Percentiles rank a stretch among this genome's conserved stretches.
These are phyloP conservation scores for Dothideomycetes sp. DNA, from an alignment of 2,329 filamentous ascomycete species.

Conservation along the genomic window DNA sequence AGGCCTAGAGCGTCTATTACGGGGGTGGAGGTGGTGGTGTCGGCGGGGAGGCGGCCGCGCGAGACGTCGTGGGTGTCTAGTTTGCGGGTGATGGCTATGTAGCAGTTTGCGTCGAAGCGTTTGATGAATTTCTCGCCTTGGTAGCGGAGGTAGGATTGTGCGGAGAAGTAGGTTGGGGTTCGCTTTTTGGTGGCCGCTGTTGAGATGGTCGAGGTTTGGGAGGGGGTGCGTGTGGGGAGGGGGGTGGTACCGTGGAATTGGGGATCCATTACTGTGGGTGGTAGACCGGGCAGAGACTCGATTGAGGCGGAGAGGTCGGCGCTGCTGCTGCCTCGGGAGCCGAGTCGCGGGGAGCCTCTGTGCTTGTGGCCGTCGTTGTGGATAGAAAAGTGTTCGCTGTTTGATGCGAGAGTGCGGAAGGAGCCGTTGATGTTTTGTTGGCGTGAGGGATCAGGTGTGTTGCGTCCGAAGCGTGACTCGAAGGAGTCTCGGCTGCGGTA, in stretches of 20 bases:
- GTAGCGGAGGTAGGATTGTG: conserved; percentile 93
- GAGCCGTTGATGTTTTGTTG: conserved; percentile 68
- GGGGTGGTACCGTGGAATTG: conserved; percentile 35
- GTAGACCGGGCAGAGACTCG: conserved; percentile 14
- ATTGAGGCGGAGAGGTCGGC: conserved; percentile 14
- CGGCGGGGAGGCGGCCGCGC: conserved; percentile 46
- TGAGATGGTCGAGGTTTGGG: conserved; percentile 9
- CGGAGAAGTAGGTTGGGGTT: conserved; percentile 78
- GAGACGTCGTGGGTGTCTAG: conserved; percentile 95
- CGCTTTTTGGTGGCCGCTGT: conserved; percentile 26
- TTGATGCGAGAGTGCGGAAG: conserved; percentile 30
- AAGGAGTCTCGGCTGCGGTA: conserved; percentile 97
- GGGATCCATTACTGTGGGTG: conserved; percentile 26
- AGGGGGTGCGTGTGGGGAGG: conserved; percentile 15
- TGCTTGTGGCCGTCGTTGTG: conserved; percentile 42
- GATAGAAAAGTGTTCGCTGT: conserved; percentile 37
- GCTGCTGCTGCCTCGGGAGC: conserved; percentile 23
- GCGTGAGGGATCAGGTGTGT: conserved; percentile 75
- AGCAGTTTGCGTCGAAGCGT: conserved; percentile 96
- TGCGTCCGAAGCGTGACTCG: conserved; percentile 86
- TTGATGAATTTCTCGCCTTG: conserved; percentile 95
- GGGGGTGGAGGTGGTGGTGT: conserved; percentile 27
- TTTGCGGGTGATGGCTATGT: conserved; percentile 97
- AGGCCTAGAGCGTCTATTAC: conserved; percentile 66
- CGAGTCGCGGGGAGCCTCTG: conserved; percentile 32